Base-by-base conservation (phyloP, 495 filamentous ascomycete species). In the Penicillium samsonianum region DNA sequence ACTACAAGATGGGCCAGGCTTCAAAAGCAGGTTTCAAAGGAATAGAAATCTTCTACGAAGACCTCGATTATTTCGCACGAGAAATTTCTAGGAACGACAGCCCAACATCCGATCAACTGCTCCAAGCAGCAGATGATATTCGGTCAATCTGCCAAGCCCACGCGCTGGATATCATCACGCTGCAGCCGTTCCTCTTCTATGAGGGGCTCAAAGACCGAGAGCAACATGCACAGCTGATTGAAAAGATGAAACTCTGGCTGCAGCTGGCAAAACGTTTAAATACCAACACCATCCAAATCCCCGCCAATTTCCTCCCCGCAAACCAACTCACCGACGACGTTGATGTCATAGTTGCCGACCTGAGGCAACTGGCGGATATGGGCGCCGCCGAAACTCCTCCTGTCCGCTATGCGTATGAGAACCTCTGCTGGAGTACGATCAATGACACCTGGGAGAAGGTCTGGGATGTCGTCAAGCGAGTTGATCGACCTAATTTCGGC, bases 11-110 rank as follows among this genome's bases (percentile, higher is more conserved):
- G 22, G 72, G 80, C 45, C 78, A 81, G 63, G 87, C 87, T 6
- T 71, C 78, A 12, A 69, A 77, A 47, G 76, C 84, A 47, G 86
- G 86, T 10, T 83, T 86, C 63, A 69, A 79, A 58, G 87, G 82
- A 33, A 80, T 91, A 53, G 89, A 91, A 63, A 72, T 90, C 30
- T 89, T 89, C 74, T 82, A 87, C 63, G 89, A 92, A 69, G 88
- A 92, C 69, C 76, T 91, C 28, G 72, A 80, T 43, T 79, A 84
- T 44, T 43, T 61, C 26, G 85, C 49, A 79, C 83, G 26, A 31
- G 55, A 53, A 38, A 45, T 38, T 19, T 66, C 43, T 7, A 40
- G 42, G 16, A 44, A 55, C 12, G 61, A 63, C 11, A 25, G 22
- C 43, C 63, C 63, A 11, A 61, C 70, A 3, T 43, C 64, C 1